Evolutionary conservation across 208 protist species (phyloP), one percentile per base, ranked within the genome.

Genomic region (Sergeia podlipaevii): DNA sequence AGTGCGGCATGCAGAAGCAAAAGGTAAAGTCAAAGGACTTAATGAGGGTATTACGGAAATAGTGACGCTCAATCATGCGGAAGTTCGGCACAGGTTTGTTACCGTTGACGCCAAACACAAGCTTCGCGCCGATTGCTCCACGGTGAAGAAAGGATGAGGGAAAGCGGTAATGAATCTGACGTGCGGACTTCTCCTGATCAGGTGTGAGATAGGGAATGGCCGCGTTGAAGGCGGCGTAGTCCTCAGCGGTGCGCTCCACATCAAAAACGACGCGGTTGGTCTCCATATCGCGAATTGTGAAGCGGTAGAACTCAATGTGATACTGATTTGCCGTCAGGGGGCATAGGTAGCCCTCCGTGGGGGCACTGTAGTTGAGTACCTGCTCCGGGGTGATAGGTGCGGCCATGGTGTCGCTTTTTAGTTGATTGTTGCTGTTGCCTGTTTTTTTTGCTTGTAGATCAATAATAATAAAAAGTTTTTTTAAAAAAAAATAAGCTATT

Each of bases 41-140:
- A 47, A 98, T 72, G 4, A 98, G 68, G 58, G 62, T 79, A 60
- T 97, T 84, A 11, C 90, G 74, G 67, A 98, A 98, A 73, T 98
- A 98, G 71, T 98, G 93, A 11, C 97, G 90, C 76, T 98, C 97
- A 55, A 98, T 97, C 95, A 98, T 98, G 55, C 96, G 81, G 58
- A 98, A 97, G 60, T 80, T 91, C 34, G 67, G 74, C 2, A 98
- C 83, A 3, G 90, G 79, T 36, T 77, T 63, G 61, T 96, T 70
- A 1, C 80, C 72, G 41, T 92, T 97, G 13, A 98, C 77, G 18
- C 77, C 77, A 65, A 98, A 98, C 11, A 89, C 72, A 17, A 98
- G 74, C 63, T 80, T 91, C 10, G 95, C 95, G 24, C 87, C 91
- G 34, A 98, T 70, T 18, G 72, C 74, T 20, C 73, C 61, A 20